Base-by-base conservation (phyloP, 1,139 yeast species). In the Magnusiomyces suaveolens region DNA sequence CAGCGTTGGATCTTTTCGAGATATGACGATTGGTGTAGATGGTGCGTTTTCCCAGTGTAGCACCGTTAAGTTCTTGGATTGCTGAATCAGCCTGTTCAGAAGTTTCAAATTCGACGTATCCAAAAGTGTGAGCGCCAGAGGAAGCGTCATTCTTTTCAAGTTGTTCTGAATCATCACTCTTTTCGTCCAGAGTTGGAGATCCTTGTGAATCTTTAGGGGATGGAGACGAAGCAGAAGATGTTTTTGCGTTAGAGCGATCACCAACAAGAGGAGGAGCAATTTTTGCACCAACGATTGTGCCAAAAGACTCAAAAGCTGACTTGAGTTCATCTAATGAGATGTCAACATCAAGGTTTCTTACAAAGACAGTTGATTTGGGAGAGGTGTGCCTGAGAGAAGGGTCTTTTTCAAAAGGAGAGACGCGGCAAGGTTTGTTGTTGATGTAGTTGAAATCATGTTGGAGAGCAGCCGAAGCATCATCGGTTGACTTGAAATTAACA, bases 331-430 rank as follows among this genome's bases (percentile, higher is more conserved):
- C 94, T 66, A 89, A 92, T 72, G 84, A 88, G 67, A 88, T 78
- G 54, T 84, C 65, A 66, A 85, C 90, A 69, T 86, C 95, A 73
- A 89, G 80, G 79, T 87, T 87, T 77, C 88, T 88, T 69, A 89
- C 78, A 71, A 87, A 89, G 72, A 89, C 79, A 79, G 90, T 89
- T 61, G 87, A 57, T 54, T 39, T 60, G 55, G 55, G 55, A 50
- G 53, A 51, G 46, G 49, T 25, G 92, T 63, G 86, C 79, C 95
- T 81, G 66, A 81, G 72, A 58, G 90, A 78, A 60, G 95, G 95
- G 70, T 87, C 94, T 77, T 94, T 83, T 76, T 86, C 94, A 63
- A 94, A 86, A 88, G 95, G 86, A 90, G 86, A 84, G 73, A 88
- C 87, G 75, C 95, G 83, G 73, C 94, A 84, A 64, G 92, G 88